A percentile compares a stretch with the other conserved stretches of the same genome.
Conservation (phyloP, 2,329 filamentous ascomycete species). For the Sarocladium strictum region DNA sequence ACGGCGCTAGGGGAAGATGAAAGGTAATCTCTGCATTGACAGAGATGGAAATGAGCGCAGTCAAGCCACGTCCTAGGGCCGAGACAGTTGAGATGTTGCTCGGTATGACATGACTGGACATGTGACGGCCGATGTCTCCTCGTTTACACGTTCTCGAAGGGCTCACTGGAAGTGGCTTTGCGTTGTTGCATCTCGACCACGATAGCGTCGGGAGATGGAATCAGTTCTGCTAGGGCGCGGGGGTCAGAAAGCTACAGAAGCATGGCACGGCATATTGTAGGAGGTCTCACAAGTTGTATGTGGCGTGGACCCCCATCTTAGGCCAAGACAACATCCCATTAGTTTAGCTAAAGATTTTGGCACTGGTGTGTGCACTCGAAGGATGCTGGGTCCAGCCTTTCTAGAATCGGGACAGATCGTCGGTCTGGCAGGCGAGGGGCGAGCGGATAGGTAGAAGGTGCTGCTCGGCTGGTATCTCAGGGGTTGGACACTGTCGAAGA, state of each 20-base stretch:
- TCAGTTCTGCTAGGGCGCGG: background rate
- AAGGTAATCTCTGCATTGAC: background rate
- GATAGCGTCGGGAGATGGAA: background rate
- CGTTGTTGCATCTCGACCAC: background rate
- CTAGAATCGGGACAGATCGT: conserved; percentile 4
- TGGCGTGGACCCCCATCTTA: background rate
- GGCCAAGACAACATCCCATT: background rate
- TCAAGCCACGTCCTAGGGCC: background rate
- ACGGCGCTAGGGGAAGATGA: background rate
- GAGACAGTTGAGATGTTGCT: background rate
- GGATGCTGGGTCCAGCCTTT: background rate
- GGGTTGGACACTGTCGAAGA: too few relatives aligned
- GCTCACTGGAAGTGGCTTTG: too few relatives aligned
- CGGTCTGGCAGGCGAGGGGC: background rate
- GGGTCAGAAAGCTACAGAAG: too few relatives aligned
- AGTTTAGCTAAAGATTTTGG: background rate
- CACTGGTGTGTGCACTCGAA: background rate
- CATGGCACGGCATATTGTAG: too few relatives aligned
- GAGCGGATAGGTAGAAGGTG: background rate
- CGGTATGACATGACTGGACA: background rate
- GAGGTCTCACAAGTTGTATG: background rate
- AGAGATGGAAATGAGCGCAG: background rate
- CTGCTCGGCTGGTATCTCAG: background rate
- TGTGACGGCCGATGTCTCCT: background rate
- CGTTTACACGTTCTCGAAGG: background rate